These are phyloP conservation scores for Moesziomyces sp. DNA, from an alignment of 1,284 basidiomycete genomes.

Conservation along the genomic window DNA sequence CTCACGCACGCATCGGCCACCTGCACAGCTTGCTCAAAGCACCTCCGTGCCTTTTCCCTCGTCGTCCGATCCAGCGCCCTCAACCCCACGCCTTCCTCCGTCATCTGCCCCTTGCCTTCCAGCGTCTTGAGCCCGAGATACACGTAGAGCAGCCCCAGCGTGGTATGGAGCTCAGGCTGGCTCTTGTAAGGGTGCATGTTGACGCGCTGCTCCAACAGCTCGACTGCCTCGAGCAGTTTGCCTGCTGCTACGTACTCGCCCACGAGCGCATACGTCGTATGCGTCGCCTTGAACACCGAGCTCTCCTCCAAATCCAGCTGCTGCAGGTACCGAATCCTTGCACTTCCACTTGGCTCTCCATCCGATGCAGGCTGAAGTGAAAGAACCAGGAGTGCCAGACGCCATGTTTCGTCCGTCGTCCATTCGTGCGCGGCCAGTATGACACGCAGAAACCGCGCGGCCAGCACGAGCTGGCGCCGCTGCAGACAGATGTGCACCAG, in stretches of 20 bases:
- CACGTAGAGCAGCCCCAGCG: conserved; percentile 36
- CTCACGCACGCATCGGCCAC: neutral
- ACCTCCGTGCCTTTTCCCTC: conserved; percentile 12
- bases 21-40: conserved; percentile 27
- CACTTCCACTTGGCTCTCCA: neutral
- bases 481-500: conserved; percentile 18
- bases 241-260: conserved; percentile 15
- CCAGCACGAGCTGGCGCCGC: conserved; percentile 8
- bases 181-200: conserved; percentile 31
- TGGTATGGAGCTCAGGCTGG: conserved; percentile 16
- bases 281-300: conserved; percentile 14
- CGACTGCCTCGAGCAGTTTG: conserved; percentile 27
- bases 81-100: conserved; percentile 5
- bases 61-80: conserved; percentile 22
- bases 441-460: conserved; percentile 16
- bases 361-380: neutral
- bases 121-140: conserved; percentile 20
- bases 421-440: conserved; percentile 34
- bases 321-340: conserved; percentile 5
- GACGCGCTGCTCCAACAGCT: conserved; percentile 26
- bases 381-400: conserved; percentile 3
- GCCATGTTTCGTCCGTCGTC: conserved; percentile 14
- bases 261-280: conserved; percentile 15
- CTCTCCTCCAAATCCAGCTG: conserved; percentile 13
- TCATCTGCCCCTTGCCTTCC: neutral